phyloP scores from a whole-genome alignment of 768 basidiomycete species.

The Collybia mongolica region DNA sequence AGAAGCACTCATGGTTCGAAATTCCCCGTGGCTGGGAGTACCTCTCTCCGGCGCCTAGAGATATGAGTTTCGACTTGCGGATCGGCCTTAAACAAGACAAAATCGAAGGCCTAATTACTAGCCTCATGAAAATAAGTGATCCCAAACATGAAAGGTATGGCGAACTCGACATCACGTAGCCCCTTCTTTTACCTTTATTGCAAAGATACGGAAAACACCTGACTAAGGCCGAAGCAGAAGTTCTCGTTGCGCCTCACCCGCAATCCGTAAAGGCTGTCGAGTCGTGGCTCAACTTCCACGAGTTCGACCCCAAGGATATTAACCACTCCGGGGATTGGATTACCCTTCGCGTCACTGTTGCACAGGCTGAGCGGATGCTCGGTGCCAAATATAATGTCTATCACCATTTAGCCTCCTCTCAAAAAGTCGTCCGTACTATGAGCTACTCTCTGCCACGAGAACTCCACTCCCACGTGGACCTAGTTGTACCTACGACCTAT shows the following conservation, averaged over 20 bases:
- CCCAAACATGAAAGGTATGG: constrained; percentile 45
- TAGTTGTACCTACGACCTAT: constrained; percentile 64
- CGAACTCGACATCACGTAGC: neutral
- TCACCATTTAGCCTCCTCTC: constrained; percentile 44
- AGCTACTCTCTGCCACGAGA: constrained; percentile 57
- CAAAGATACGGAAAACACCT: constrained; percentile 59
- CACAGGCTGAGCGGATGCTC: constrained; percentile 62
- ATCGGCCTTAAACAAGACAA: constrained; percentile 56
- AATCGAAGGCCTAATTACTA: constrained; percentile 47
- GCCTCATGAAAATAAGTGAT: constrained; percentile 57
- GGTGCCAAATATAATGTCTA: constrained; percentile 58
- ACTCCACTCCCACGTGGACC: constrained; percentile 52
- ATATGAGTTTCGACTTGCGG: constrained; percentile 50
- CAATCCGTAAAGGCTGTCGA: constrained; percentile 48
- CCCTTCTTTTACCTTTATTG: neutral
- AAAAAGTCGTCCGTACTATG: constrained; percentile 54
- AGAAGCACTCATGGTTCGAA: constrained; percentile 55
- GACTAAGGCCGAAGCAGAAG: constrained; percentile 55
- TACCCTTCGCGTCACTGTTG: constrained; percentile 50
- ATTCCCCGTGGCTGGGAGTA: constrained; percentile 53
- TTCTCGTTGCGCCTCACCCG: constrained; percentile 51
- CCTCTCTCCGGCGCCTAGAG: constrained; percentile 40
- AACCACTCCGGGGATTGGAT: constrained; percentile 56
- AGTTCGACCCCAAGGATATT: constrained; percentile 32
- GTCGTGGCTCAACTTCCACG: constrained; percentile 55